Conservation (phyloP, 2,329 filamentous ascomycete species). For the Pseudogymnoascus destructans region DNA sequence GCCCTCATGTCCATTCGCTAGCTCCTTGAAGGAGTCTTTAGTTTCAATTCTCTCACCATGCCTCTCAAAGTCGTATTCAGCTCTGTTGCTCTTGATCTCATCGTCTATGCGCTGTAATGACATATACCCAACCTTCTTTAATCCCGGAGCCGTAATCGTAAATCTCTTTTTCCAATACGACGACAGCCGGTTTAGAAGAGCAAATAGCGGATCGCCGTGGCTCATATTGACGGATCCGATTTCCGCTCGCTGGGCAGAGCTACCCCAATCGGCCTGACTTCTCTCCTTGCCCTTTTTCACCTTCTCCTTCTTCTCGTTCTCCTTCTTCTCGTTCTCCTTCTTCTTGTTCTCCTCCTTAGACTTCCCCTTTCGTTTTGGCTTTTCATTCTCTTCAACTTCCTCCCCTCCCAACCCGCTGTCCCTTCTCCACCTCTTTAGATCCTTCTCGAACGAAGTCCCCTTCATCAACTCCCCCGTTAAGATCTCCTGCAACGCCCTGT, state of each 20-base stretch:
- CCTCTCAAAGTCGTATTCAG: constrained; percentile 43
- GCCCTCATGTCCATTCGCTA: constrained; percentile 58
- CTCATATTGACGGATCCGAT: constrained; percentile 63
- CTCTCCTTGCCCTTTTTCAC: constrained; percentile 27
- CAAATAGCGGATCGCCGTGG: constrained; percentile 66
- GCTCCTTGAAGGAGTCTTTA: constrained; percentile 53
- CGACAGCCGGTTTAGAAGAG: constrained; percentile 61
- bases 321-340: constrained; percentile 22
- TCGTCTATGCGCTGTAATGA: constrained; percentile 59
- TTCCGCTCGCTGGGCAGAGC: constrained; percentile 55
- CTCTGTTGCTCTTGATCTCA: constrained; percentile 53
- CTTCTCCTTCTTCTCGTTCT: constrained; percentile 25
- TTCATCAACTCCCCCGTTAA: constrained; percentile 61
- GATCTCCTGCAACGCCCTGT: constrained; percentile 60
- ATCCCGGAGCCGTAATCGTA: constrained; percentile 57
- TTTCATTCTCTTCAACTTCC: constrained; percentile 30
- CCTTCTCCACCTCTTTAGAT: constrained; percentile 59
- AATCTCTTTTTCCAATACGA: constrained; percentile 86
- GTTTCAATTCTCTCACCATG: constrained; percentile 68
- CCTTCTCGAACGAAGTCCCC: constrained; percentile 45
- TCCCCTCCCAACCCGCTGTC: constrained; percentile 43
- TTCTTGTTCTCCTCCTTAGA: constrained; percentile 26
- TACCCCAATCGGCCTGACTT: constrained; percentile 55
- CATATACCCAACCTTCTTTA: constrained; percentile 87
- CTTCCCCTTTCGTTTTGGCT: constrained; percentile 26